Percentiles rank a stretch among this genome's conserved stretches.
phyloP scores from a whole-genome alignment of 805 yeast species.

The Saccharomycopsis schoenii region DNA sequence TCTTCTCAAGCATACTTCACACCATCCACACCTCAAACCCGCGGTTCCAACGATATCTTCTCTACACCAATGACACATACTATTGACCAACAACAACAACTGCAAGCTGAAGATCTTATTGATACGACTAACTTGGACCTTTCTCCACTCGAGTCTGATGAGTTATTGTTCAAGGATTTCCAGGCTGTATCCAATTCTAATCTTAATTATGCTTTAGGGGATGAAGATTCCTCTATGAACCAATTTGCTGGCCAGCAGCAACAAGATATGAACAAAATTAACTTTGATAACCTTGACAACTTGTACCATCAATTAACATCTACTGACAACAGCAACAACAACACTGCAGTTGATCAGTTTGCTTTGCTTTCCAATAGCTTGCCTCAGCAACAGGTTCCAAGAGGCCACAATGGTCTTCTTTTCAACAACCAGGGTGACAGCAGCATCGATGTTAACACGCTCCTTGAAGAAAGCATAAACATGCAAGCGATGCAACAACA shows the following conservation, averaged over 20 bases:
- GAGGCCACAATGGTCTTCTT: not conserved
- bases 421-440: not conserved
- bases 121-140: conserved; percentile 9
- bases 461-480: not conserved
- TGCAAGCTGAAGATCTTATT: conserved; percentile 3
- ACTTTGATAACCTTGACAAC: conserved; percentile 8
- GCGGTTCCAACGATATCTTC: conserved; percentile 2
- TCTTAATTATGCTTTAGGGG: not conserved
- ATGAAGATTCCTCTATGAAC: not conserved
- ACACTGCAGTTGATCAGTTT: not conserved
- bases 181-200: not conserved
- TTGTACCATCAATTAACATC: conserved; percentile 4
- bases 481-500: not conserved
- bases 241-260: not conserved
- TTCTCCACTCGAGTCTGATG: conserved; percentile 16
- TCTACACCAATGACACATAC: conserved; percentile 13
- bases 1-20: conserved; percentile 10
- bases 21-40: conserved; percentile 13
- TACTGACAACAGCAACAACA: not conserved
- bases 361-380: not conserved
- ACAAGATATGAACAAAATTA: not conserved
- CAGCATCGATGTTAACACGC: not conserved
- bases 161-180: not conserved
- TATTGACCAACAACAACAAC: not conserved
- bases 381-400: not conserved